Conservation (phyloP, 2,329 filamentous ascomycete genomes). For the Aureobasidium vineae region DNA sequence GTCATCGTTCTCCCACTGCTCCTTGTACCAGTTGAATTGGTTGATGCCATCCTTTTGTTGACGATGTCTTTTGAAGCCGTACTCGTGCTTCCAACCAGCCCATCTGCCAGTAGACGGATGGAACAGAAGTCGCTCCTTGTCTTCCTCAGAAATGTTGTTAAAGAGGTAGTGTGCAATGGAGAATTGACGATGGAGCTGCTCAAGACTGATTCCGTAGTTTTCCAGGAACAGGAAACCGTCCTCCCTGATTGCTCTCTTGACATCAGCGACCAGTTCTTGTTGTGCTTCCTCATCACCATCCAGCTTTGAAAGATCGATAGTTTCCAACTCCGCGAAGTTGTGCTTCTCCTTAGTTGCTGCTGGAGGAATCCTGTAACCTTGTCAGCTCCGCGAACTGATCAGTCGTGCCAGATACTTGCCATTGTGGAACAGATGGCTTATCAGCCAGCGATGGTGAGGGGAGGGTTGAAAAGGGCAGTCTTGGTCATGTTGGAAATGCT, state of each 20-base stretch:
- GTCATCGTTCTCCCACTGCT: constrained; percentile 38
- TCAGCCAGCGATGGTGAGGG: constrained; percentile 40
- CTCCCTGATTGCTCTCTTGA: constrained; percentile 38
- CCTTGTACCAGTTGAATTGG: constrained; percentile 54
- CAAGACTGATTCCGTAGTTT: constrained; percentile 53
- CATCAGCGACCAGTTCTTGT: constrained; percentile 43
- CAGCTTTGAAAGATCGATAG: constrained; percentile 2
- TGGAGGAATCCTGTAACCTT: constrained; percentile 28
- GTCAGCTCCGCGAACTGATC: not conserved
- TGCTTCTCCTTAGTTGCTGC: not conserved
- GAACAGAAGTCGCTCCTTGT: constrained; percentile 51
- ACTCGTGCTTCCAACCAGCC: constrained; percentile 54
- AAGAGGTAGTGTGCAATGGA: constrained; percentile 53
- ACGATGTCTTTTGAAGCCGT: constrained; percentile 48
- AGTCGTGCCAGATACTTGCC: constrained; percentile 9
- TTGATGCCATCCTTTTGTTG: constrained; percentile 52
- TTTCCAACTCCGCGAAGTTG: constrained; percentile 4
- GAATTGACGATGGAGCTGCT: constrained; percentile 53
- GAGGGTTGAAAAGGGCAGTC: constrained; percentile 45
- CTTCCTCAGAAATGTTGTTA: constrained; percentile 51
- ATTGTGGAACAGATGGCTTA: constrained; percentile 44
- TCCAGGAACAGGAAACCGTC: constrained; percentile 47
- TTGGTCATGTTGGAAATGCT: constrained; percentile 32
- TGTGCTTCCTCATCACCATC: not conserved
- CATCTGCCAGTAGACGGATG: constrained; percentile 50